Evolutionary conservation across 345 rosid genomes (phyloP).

Genomic region (Clausena lansium): DNA sequence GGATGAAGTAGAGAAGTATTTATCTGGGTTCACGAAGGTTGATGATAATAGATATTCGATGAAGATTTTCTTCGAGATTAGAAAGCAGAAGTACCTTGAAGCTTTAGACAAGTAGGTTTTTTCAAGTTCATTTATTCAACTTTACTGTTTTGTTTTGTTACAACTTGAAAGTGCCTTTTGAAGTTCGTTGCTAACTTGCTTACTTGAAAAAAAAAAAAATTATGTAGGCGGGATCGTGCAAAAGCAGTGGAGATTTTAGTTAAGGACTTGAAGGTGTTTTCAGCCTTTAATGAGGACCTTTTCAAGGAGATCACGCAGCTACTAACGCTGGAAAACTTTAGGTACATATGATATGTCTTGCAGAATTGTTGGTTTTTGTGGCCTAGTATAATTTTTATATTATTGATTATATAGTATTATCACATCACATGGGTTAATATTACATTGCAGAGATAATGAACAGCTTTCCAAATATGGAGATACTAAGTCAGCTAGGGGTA

Average conservation of each 20-base stretch:
- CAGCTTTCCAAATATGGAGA: constrained; percentile 86
- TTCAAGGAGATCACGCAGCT: constrained; percentile 86
- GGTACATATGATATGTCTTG: constrained; percentile 39
- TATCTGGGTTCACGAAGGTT: constrained; percentile 76
- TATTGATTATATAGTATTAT: not conserved
- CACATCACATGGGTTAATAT: constrained; percentile 10
- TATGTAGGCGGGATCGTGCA: constrained; percentile 70
- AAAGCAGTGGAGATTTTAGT: constrained; percentile 81
- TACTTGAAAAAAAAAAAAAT: not conserved
- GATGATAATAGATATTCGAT: constrained; percentile 89
- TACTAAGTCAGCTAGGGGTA: constrained; percentile 75
- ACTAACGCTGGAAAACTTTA: constrained; percentile 74
- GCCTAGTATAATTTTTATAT: not conserved
- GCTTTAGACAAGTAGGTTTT: constrained; percentile 75
- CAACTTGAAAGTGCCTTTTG: not conserved
- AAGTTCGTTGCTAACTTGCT: not conserved
- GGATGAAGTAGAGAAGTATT: constrained; percentile 85
- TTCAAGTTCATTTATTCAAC: not conserved
- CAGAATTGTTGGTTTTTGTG: constrained; percentile 10
- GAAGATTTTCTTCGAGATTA: constrained; percentile 88
- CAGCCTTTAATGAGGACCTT: constrained; percentile 76
- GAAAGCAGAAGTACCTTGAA: constrained; percentile 90
- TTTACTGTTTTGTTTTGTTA: not conserved
- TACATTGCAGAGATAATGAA: constrained; percentile 67
- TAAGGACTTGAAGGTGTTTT: constrained; percentile 83